phyloP scores from a whole-genome alignment of 2,329 filamentous ascomycete genomes.

The Magnaporthiopsis incrustans region DNA sequence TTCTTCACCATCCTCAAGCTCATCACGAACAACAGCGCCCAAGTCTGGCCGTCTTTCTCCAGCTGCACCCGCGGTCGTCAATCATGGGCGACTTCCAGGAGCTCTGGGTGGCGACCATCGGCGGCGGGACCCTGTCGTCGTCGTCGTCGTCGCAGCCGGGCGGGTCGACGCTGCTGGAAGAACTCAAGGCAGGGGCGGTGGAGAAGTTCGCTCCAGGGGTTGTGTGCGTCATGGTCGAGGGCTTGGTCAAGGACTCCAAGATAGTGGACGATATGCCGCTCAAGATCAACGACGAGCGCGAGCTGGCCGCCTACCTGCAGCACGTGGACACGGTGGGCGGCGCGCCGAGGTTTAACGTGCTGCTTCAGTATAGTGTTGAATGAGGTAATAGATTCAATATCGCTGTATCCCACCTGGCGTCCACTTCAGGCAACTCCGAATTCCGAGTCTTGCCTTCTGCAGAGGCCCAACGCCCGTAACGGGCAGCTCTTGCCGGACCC shows the following conservation, averaged over 20 bases:
- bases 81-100: conserved; percentile 36
- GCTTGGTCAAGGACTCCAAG: conserved; percentile 52
- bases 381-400: too few relatives aligned
- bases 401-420: not conserved
- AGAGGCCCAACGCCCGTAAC: too few relatives aligned
- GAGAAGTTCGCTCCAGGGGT: conserved; percentile 50
- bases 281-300: conserved; percentile 61
- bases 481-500: not conserved
- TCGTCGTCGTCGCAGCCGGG: not conserved
- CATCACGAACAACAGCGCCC: conserved; percentile 8
- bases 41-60: conserved; percentile 54
- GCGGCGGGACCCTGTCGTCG: conserved; percentile 9
- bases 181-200: conserved; percentile 54
- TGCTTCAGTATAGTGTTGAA: conserved; percentile 13
- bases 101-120: conserved; percentile 61
- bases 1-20: conserved; percentile 2
- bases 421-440: not conserved
- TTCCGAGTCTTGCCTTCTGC: not conserved
- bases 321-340: conserved; percentile 44
- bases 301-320: conserved; percentile 63
- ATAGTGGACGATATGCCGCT: conserved; percentile 49
- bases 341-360: conserved; percentile 35
- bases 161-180: conserved; percentile 40
- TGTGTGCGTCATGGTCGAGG: conserved; percentile 54
- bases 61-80: conserved; percentile 57